Base-by-base conservation (phyloP, 352 stramenopile genomes). In the Lagenidium sp. region DNA sequence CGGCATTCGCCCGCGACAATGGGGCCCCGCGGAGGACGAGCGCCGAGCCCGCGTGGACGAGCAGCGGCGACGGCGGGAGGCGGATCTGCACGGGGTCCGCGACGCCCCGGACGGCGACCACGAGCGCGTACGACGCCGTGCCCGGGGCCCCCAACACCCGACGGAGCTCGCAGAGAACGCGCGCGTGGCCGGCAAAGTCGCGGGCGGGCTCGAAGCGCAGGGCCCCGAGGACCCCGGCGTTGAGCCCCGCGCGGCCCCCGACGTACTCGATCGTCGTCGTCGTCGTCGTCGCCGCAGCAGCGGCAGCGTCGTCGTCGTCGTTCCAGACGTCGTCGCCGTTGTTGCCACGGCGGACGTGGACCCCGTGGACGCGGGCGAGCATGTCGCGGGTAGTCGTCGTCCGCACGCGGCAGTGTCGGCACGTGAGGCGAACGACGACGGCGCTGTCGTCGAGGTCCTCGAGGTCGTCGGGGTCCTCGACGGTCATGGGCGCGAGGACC, bases 241-340 rank as follows among this genome's bases (percentile, higher is more conserved):
- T 15, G 12, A 20, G n/a, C n/a, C n/a, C n/a, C n/a, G n/a, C n/a
- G n/a, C n/a, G n/a, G n/a, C n/a, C n/a, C n/a, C n/a, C n/a, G n/a
- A n/a, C n/a, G n/a, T n/a, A n/a, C n/a, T n/a, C n/a, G n/a, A n/a
- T n/a, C n/a, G n/a, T n/a, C n/a, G n/a, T n/a, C n/a, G n/a, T n/a
- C n/a, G n/a, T n/a, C n/a, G n/a, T n/a, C n/a, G n/a, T n/a, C n/a
- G n/a, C n/a, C n/a, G n/a, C n/a, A n/a, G n/a, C n/a, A 55, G 26
- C 16, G 68, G 15, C 8, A 60, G 24, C 21, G 65, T 47, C n/a
- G 24, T 55, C 12, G 32, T 55, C 53, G n/a, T n/a, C n/a, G n/a
- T n/a, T n/a, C n/a, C n/a, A n/a, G n/a, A n/a, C n/a, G n/a, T n/a
- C n/a, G n/a, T n/a, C n/a, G n/a, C n/a, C n/a, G n/a, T n/a, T n/a